Evolutionary conservation across 2,329 filamentous ascomycete genomes (phyloP).

Genomic region (Exophiala spinifera): DNA sequence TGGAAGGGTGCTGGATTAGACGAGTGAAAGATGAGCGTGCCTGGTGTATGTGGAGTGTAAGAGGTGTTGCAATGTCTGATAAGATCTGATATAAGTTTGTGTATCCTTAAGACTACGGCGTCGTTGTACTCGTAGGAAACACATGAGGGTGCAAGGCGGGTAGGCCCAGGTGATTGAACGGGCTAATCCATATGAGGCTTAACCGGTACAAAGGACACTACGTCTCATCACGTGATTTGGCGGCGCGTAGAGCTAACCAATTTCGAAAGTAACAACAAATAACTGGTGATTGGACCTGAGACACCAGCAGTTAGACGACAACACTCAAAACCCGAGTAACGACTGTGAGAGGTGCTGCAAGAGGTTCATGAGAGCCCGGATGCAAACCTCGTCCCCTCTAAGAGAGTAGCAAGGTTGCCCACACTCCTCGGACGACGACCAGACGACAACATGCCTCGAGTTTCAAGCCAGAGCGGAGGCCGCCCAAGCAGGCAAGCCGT

Average conservation of each 20-base stretch:
- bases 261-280: slow-evolving; percentile 12
- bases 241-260: slow-evolving; percentile 5
- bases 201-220: no score
- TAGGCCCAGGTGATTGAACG: no score
- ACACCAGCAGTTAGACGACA: not conserved
- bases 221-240: slow-evolving; percentile 8
- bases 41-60: not conserved
- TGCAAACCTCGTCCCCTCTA: no score
- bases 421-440: not conserved
- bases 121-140: no score
- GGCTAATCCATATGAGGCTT: no score
- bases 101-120: no score
- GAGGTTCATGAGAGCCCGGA: no score
- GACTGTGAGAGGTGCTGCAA: no score
- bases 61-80: not conserved
- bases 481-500: slow-evolving; percentile 18
- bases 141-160: no score
- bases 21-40: not conserved
- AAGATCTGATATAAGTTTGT: not conserved
- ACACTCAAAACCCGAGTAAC: not conserved
- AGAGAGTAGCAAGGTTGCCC: no score
- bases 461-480: slow-evolving; percentile 11
- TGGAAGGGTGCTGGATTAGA: slow-evolving; percentile 63
- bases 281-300: not conserved
- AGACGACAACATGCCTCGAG: slow-evolving; percentile 23